A percentile compares a stretch with the other conserved stretches of the same genome.
phyloP scores from a whole-genome alignment of 148 eudicot genomes.

The Fagopyrum esculentum region DNA sequence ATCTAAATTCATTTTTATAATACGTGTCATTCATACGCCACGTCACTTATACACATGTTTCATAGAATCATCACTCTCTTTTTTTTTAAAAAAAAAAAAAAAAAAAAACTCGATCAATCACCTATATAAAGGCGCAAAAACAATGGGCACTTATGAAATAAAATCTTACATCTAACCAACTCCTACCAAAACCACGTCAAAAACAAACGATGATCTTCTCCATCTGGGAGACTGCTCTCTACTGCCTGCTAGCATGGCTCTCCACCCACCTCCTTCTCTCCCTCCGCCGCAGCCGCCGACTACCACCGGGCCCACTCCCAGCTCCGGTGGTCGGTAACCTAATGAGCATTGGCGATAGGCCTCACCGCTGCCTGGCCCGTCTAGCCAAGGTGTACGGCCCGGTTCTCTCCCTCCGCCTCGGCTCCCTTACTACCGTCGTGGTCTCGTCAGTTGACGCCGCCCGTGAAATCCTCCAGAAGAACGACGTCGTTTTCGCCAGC shows the following conservation, averaged over 20 bases:
- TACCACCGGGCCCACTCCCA: slow-evolving; percentile 40
- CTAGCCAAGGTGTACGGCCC: slow-evolving; percentile 33
- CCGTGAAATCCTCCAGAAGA: slow-evolving; percentile 31
- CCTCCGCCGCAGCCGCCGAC: not conserved
- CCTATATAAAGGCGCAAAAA: not conserved
- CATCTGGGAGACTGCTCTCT: not conserved
- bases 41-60: no score
- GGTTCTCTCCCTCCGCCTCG: slow-evolving; percentile 37
- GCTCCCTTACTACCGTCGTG: slow-evolving; percentile 26
- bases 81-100: no score
- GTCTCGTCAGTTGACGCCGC: slow-evolving; percentile 33
- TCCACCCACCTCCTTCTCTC: slow-evolving; percentile 13
- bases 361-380: slow-evolving; percentile 31
- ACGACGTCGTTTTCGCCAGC: not conserved
- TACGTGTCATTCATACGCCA: no score
- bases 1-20: no score
- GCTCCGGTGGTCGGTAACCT: slow-evolving; percentile 40
- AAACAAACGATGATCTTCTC: not conserved
- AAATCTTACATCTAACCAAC: not conserved
- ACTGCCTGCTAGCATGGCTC: not conserved
- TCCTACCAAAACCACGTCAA: not conserved
- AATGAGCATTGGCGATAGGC: slow-evolving; percentile 29
- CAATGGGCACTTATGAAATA: not conserved
- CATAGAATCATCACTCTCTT: no score
- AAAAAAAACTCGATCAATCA: not conserved